Evolutionary conservation across 2,329 filamentous ascomycete genomes (phyloP), one percentile per base, ranked within the genome.

Genomic region (Knoxdaviesia proteae): DNA sequence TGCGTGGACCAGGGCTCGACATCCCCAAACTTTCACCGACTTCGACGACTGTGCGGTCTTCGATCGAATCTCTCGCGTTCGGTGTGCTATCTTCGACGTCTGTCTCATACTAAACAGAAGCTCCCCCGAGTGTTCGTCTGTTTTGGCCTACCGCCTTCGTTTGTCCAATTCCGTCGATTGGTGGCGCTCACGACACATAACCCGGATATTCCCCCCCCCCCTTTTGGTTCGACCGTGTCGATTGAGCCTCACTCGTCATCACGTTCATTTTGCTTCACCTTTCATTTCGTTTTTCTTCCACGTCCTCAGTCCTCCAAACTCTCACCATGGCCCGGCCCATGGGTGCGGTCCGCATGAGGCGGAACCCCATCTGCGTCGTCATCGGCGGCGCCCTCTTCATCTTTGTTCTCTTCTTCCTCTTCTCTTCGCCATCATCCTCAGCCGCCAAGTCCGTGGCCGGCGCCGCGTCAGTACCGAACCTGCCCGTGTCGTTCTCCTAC

Each of bases 341-440:
- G 65, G 70, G 72, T 54, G 65, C 71, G 50, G 68, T 73, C 51
- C 81, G 83, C 62, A 71, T 88, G 56, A 83, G 83, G 63, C 80
- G 81, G 63, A 74, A 76, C 61, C 79, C 83, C 48, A 68, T 81
- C 54, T 88, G 80, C 43, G 64, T 76, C 32, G 58, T 79, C 50
- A 67, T 92, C 50, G 82, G 82, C 52, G 68, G 64, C 50, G 61
- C 83, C 45, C 69, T 90, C 46, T 77, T 77, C 58, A 69, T 90
- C 55, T 73, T 80, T 62, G 74, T 81, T 61, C 58, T 84, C 58
- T 61, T 71, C 64, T 76, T 79, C 55, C 57, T 79, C 49, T 55
- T 76, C 50, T 65, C 65, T 7, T 45, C 42, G 32, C 58, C 66
- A 38, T 60, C 53, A 41, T 47, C 66, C 48, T 57, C 62, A 44